A percentile compares a stretch with the other conserved stretches of the same genome.
These are phyloP conservation scores for Tolypocladium paradoxum DNA, from an alignment of 2,329 filamentous ascomycete genomes.

Conservation along the genomic window DNA sequence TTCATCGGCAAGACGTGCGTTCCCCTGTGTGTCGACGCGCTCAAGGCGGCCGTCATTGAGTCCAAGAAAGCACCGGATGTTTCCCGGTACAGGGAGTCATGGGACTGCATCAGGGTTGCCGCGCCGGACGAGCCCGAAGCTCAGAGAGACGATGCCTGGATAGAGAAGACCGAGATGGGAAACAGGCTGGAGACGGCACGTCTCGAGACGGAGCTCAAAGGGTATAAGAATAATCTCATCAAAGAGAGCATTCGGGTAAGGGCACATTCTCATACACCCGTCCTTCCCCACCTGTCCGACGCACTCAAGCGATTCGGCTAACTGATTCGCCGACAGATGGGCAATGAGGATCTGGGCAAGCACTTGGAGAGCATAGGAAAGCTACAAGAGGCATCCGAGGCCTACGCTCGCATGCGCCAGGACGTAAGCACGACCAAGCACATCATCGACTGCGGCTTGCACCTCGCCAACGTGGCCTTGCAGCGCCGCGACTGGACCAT, in stretches of 20 bases:
- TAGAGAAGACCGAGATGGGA: conserved; percentile 52
- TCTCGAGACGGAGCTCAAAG: conserved; percentile 77
- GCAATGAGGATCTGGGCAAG: conserved; percentile 80
- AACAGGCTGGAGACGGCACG: conserved; percentile 61
- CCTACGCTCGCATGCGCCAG: conserved; percentile 79
- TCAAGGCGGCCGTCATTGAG: conserved; percentile 66
- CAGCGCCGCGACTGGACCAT: conserved; percentile 69
- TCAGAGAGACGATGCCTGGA: conserved; percentile 60
- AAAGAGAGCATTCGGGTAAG: conserved; percentile 87
- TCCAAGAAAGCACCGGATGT: conserved; percentile 70
- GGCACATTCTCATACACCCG: neutral
- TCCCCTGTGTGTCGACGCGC: conserved; percentile 65
- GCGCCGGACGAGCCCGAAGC: conserved; percentile 60
- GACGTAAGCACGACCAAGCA: conserved; percentile 79
- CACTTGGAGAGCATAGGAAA: conserved; percentile 75
- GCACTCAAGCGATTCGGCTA: neutral
- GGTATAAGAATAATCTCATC: conserved; percentile 93
- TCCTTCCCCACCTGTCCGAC: neutral
- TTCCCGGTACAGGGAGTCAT: conserved; percentile 56
- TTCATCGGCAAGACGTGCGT: conserved; percentile 73
- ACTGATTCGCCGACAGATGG: conserved; percentile 54
- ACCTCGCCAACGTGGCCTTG: conserved; percentile 64
- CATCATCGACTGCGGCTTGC: conserved; percentile 70
- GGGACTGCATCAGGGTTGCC: conserved; percentile 51
- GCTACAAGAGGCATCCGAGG: conserved; percentile 59